Evolutionary conservation across 1,284 basidiomycete genomes (phyloP).

Genomic region (Melanopsichium pennsylvanicum): DNA sequence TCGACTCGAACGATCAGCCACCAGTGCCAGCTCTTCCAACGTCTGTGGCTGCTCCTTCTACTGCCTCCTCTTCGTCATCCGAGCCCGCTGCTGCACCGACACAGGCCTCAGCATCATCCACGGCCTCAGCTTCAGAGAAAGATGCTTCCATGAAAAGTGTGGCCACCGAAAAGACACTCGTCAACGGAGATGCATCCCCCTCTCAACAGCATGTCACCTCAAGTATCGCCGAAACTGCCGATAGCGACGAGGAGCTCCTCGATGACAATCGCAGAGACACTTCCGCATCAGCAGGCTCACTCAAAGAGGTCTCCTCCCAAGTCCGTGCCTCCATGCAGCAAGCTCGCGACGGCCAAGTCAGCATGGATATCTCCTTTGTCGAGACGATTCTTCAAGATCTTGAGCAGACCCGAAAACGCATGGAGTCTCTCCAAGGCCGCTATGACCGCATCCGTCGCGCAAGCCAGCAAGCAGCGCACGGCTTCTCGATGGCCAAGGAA

Average conservation of each 20-base stretch:
- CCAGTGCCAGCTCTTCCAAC: conserved; percentile 25
- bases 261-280: conserved; percentile 11
- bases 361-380: conserved; percentile 78
- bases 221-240: not conserved
- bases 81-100: not conserved
- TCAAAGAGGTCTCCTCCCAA: conserved; percentile 65
- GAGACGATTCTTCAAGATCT: conserved; percentile 77
- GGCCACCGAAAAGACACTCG: too few relatives aligned
- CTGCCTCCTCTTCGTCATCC: not conserved
- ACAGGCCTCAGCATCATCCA: not conserved
- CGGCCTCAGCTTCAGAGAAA: not conserved
- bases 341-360: conserved; percentile 72
- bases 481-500: conserved; percentile 86
- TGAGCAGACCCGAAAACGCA: conserved; percentile 75
- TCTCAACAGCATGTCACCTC: not conserved
- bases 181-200: not conserved
- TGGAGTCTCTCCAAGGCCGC: conserved; percentile 75
- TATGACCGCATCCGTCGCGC: conserved; percentile 80
- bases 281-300: conserved; percentile 10
- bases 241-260: conserved; percentile 30
- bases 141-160: not conserved
- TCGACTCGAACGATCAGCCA: conserved; percentile 45
- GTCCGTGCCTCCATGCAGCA: conserved; percentile 74
- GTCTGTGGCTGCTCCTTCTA: not conserved
- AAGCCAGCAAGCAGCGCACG: conserved; percentile 91